These are phyloP conservation scores for Talaromyces amestolkiae DNA, from an alignment of 2,329 filamentous ascomycete genomes.

Conservation along the genomic window DNA sequence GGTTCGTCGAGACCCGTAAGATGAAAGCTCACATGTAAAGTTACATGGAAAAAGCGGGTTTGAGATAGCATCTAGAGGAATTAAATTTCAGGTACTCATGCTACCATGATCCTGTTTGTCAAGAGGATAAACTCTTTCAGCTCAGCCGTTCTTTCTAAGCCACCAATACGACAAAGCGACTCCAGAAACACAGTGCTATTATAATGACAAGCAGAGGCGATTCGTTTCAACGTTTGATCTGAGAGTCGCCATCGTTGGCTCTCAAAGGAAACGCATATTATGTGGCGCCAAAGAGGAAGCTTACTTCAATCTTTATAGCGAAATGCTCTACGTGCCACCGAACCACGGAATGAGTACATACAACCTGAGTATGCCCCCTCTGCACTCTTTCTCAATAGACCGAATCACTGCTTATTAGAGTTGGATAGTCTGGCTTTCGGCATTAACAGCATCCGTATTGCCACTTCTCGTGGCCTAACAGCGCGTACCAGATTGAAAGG, in stretches of 20 bases:
- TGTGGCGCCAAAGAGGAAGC: not conserved
- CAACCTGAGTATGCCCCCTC: slow-evolving; percentile 39
- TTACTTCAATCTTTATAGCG: slow-evolving; percentile 49
- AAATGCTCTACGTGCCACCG: slow-evolving; percentile 49
- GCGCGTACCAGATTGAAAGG: slow-evolving; percentile 37
- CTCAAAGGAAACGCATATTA: slow-evolving; percentile 34
- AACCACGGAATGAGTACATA: slow-evolving; percentile 50
- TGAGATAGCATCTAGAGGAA: not conserved
- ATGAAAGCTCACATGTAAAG: no score
- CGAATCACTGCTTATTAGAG: not conserved
- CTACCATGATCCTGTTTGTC: not conserved
- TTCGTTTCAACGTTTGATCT: not conserved
- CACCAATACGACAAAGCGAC: not conserved
- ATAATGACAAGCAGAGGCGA: not conserved
- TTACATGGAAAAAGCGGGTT: not conserved
- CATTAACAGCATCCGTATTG: slow-evolving; percentile 32
- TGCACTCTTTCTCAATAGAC: not conserved
- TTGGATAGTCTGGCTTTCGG: not conserved
- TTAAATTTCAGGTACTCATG: not conserved
- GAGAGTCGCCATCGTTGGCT: no score
- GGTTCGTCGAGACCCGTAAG: not conserved
- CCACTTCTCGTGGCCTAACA: slow-evolving; percentile 44
- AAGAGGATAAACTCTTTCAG: not conserved
- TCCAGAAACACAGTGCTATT: not conserved
- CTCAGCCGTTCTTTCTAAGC: not conserved